phyloP scores from a whole-genome alignment of 1,284 basidiomycete species.

The Leucoagaricus sp. region DNA sequence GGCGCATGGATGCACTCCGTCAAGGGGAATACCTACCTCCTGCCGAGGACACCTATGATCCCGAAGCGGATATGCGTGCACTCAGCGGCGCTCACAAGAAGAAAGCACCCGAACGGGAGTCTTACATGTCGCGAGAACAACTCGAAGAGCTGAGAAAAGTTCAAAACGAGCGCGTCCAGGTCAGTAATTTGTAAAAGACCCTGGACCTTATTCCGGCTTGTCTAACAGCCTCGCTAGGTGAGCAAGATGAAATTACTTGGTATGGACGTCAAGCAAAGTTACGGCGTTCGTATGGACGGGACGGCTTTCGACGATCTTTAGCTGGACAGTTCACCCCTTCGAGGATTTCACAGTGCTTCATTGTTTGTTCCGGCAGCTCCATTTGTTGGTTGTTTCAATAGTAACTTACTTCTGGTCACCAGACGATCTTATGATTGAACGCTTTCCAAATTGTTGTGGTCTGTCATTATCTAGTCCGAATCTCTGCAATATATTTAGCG shows the following conservation, averaged over 20 bases:
- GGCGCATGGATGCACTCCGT: constrained; percentile 78
- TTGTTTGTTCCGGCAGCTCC: too few species aligned
- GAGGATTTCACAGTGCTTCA: too few species aligned
- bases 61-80: constrained; percentile 77
- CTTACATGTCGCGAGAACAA: constrained; percentile 76
- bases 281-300: constrained; percentile 81
- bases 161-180: constrained; percentile 80
- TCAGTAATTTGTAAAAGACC: constrained; percentile 33
- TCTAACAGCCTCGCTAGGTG: constrained; percentile 42
- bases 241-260: constrained; percentile 82
- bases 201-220: neutral
- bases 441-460: too few species aligned
- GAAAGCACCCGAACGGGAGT: constrained; percentile 60
- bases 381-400: too few species aligned
- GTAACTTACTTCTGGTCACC: too few species aligned
- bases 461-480: too few species aligned
- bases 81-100: constrained; percentile 69
- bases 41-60: constrained; percentile 71
- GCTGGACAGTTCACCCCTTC: too few species aligned
- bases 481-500: too few species aligned
- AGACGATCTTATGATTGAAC: too few species aligned
- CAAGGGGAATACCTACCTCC: constrained; percentile 78
- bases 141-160: constrained; percentile 78
- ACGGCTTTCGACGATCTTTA: constrained; percentile 37
- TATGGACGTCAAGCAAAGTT: constrained; percentile 78